Percentiles rank a stretch among this genome's conserved stretches.
Evolutionary conservation across 139 green algal genomes (phyloP).

Genomic region (Asterochloris sp.): DNA sequence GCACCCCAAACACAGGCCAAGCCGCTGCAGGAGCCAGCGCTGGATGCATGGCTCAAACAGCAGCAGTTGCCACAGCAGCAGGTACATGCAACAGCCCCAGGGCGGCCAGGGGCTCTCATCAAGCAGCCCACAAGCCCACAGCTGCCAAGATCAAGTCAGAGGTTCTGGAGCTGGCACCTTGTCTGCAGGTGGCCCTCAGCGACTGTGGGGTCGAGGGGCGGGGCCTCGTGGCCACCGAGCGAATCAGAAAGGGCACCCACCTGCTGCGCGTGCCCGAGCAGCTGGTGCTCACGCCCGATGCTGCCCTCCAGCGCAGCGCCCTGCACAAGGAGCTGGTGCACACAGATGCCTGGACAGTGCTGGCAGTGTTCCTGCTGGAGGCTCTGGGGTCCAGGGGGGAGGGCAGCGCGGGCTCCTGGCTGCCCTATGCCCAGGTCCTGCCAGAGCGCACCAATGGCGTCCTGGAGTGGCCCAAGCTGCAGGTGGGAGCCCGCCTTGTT

Average conservation of each 20-base stretch:
- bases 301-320: too few species aligned
- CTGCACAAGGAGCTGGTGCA: slow-evolving; percentile 13
- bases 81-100: too few species aligned
- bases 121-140: too few species aligned
- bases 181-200: neutral
- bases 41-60: slow-evolving; percentile 12
- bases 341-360: slow-evolving; percentile 52
- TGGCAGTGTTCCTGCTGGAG: slow-evolving; percentile 62
- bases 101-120: too few species aligned
- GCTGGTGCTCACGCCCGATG: slow-evolving; percentile 43
- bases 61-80: slow-evolving; percentile 34
- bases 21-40: neutral
- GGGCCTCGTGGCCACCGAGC: slow-evolving; percentile 43
- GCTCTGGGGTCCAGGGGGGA: neutral
- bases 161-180: slow-evolving; percentile 9
- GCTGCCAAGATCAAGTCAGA: too few species aligned
- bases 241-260: slow-evolving; percentile 34
- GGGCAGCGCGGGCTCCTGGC: slow-evolving; percentile 16
- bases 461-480: slow-evolving; percentile 55
- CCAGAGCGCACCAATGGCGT: slow-evolving; percentile 43
- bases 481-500: slow-evolving; percentile 32
- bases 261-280: slow-evolving; percentile 50
- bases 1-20: neutral
- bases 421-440: slow-evolving; percentile 42
- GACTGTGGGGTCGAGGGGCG: slow-evolving; percentile 32